A percentile compares a stretch with the other conserved stretches of the same genome.
Evolutionary conservation across 352 stramenopile species (phyloP).

Genomic region (Peronospora farinosa): DNA sequence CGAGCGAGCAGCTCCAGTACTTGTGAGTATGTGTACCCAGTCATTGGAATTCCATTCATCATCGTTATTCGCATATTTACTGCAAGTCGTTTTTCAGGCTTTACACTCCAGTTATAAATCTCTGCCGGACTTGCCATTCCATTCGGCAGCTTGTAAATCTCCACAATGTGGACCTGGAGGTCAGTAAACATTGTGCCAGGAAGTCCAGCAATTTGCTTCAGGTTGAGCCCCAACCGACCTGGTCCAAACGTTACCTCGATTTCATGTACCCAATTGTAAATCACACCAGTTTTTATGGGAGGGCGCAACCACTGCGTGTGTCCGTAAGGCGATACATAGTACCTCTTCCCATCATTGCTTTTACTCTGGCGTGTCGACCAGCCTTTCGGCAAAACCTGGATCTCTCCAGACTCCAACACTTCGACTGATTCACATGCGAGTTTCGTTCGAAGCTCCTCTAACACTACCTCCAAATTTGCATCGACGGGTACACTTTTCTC

Average conservation of each 20-base stretch:
- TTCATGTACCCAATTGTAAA: slow-evolving; percentile 78
- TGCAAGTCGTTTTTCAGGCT: slow-evolving; percentile 77
- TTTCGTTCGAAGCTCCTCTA: slow-evolving; percentile 56
- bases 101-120: slow-evolving; percentile 89
- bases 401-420: slow-evolving; percentile 65
- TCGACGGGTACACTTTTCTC: slow-evolving; percentile 37
- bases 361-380: slow-evolving; percentile 78
- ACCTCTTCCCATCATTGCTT: slow-evolving; percentile 80
- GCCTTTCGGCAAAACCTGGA: slow-evolving; percentile 66
- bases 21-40: slow-evolving; percentile 74
- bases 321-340: slow-evolving; percentile 79
- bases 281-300: slow-evolving; percentile 63
- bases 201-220: slow-evolving; percentile 75
- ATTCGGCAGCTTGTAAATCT: slow-evolving; percentile 82
- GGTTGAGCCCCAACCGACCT: slow-evolving; percentile 69
- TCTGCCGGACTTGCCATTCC: slow-evolving; percentile 78
- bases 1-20: slow-evolving; percentile 72
- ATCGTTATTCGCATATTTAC: slow-evolving; percentile 79
- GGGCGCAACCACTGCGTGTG: slow-evolving; percentile 80
- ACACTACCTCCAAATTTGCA: slow-evolving; percentile 54
- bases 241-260: slow-evolving; percentile 80
- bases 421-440: slow-evolving; percentile 52
- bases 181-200: slow-evolving; percentile 68
- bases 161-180: slow-evolving; percentile 68
- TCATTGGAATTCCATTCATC: slow-evolving; percentile 70